Evolutionary conservation across 176 grass and related monocot species (phyloP).

Genomic region (barley (Hordeum vulgare)): DNA sequence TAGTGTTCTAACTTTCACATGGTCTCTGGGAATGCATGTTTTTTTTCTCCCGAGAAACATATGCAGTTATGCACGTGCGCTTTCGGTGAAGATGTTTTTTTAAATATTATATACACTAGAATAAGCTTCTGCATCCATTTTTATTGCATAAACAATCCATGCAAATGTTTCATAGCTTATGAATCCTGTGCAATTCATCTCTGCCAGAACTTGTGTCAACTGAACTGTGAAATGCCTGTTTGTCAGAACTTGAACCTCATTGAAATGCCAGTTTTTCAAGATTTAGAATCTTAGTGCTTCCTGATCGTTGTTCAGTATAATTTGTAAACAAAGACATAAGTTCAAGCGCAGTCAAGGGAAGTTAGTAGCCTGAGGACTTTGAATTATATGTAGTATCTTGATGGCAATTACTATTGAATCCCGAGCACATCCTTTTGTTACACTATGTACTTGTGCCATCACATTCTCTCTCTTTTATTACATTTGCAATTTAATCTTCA

Average conservation of each 20-base stretch:
- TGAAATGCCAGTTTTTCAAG: not conserved
- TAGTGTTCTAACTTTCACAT: not conserved
- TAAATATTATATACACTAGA: not conserved
- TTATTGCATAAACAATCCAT: not conserved
- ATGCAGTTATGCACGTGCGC: not conserved
- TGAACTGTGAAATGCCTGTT: not conserved
- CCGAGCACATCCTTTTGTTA: constrained; percentile 11
- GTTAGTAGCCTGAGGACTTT: not conserved
- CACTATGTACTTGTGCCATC: not conserved
- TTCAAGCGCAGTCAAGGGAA: not conserved
- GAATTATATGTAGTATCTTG: not conserved
- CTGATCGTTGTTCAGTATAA: constrained; percentile 1
- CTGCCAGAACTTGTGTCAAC: not conserved
- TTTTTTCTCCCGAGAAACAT: not conserved
- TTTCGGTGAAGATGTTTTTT: not conserved
- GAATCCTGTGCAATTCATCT: constrained; percentile 2
- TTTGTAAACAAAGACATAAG: not conserved
- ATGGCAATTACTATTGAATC: not conserved
- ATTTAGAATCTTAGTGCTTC: not conserved
- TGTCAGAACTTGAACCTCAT: not conserved
- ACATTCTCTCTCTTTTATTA: not conserved
- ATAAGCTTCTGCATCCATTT: not conserved
- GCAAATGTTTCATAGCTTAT: not conserved
- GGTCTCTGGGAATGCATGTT: not conserved
- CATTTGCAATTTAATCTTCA: not conserved